These are phyloP conservation scores for Dactylonectria macrodidyma DNA, from an alignment of 2,329 filamentous ascomycete genomes.

Conservation along the genomic window DNA sequence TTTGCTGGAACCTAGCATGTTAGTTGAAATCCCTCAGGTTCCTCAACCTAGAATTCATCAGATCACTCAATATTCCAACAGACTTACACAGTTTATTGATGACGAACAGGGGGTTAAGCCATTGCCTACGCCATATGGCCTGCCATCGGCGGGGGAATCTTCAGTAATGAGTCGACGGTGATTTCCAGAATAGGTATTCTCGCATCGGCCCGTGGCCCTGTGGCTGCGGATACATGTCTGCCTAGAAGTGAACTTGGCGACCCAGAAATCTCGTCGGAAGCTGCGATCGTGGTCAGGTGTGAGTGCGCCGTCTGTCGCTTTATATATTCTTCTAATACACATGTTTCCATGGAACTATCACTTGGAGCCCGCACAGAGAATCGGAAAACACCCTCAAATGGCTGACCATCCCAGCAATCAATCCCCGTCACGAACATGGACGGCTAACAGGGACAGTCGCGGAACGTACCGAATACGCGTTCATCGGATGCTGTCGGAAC, in stretches of 20 bases:
- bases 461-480: constrained; percentile 9
- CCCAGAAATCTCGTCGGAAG: not conserved
- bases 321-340: not conserved
- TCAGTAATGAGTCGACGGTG: not conserved
- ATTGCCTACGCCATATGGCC: no score
- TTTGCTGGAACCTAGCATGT: no score
- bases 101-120: not conserved
- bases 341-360: not conserved
- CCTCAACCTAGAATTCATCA: not conserved
- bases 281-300: not conserved
- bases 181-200: not conserved
- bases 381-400: not conserved
- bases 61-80: not conserved
- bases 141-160: no score
- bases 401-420: not conserved
- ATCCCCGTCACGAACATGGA: constrained; percentile 1
- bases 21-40: not conserved
- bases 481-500: not conserved
- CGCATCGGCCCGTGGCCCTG: not conserved
- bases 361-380: not conserved
- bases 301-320: not conserved
- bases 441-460: not conserved
- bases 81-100: not conserved
- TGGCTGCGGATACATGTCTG: not conserved
- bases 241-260: not conserved